Base-by-base conservation (phyloP, 1,284 basidiomycete species). In the Hemileia vastatrix region DNA sequence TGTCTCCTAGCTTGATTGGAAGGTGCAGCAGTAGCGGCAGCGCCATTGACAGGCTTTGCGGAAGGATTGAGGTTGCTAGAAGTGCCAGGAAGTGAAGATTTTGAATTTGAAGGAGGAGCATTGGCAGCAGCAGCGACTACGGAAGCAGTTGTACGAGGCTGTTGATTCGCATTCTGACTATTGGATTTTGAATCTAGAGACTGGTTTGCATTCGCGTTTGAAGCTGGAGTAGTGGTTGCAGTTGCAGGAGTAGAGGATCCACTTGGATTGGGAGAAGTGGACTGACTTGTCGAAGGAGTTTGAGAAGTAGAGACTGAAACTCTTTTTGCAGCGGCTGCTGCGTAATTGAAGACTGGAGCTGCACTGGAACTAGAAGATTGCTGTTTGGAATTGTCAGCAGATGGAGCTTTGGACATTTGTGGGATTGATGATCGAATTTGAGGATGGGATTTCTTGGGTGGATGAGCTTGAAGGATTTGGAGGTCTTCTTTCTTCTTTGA, bases 11-110 rank as follows among this genome's bases (percentile, higher is more conserved):
- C 61, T 50, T 67, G 63, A 15, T 47, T 50, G 19, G 54, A 18
- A 43, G 53, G 61, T 33, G 67, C 65, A 65, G 67, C 67, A 55
- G 65, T 68, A 65, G 67, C 68, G 24, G 31, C 19, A 33, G 44
- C 49, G 24, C 55, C 55, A 47, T 57, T 57, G 31, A 49, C 47
- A 47, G 54, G 19, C 49, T 54, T 61, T 27, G 51, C 45, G 45
- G 57, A 19, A 24, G 21, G 47, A 11, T 33, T 32, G 58, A 52
- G 58, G 49, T 60, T 50, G n/a, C 24, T 53, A 32, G 54, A n/a
- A 24, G 54, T 50, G 51, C 15, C n/a, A 44, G 57, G 21, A 33
- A 48, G 44, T n/a, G 23, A 53, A 47, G 47, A 40, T 19, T 23
- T 33, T 23, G 48, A 27, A 36, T 43, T 27, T 61, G 47, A 53